Evolutionary conservation across 345 rosid genomes (phyloP), one percentile per base, ranked within the genome.

Genomic region (Citrus maxima): DNA sequence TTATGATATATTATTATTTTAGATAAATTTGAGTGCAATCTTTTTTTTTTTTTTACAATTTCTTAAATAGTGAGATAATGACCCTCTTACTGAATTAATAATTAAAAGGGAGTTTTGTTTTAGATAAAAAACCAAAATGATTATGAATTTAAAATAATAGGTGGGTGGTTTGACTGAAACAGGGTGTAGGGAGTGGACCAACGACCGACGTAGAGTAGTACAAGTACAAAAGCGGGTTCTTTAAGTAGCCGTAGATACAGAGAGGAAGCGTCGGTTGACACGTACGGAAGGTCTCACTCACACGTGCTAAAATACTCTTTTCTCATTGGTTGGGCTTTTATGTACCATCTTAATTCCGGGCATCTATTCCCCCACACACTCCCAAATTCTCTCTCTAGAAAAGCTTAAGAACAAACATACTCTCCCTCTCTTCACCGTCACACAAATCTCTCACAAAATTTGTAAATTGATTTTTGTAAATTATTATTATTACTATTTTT

Each of bases 231-330:
- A 37, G 25, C 2, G 42, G 25, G 35, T 54, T 54, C 58, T 35
- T 66, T 28, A 71, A 49, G 62, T 22, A n/a, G 71, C 78, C 62
- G 62, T 61, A 46, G 74, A 54, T 72, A 30, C 46, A 16, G 73
- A 60, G 19, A 2, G 12, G 82, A 78, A 49, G 62, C 89, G 93
- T 90, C 95, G 93, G 95, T 88, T 81, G 84, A 88, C 93, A 93
- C 94, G 94, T 88, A 83, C 70, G 78, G 38, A 35, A 66, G 32
- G 83, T 85, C 85, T 21, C 32, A 54, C 5, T 80, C 77, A 75
- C 87, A 79, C 88, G 88, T 85, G 89, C 64, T 66, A 78, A 73
- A 13, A 27, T 30, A 14, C 78, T 73, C 28, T 56, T 0, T 30
- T 67, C 77, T 77, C 74, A 82, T 81, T 81, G 88, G 90, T 69